These are phyloP conservation scores for Globomyces sp. DNA, from an alignment of 371 early-diverging fungal genomes.

Conservation along the genomic window DNA sequence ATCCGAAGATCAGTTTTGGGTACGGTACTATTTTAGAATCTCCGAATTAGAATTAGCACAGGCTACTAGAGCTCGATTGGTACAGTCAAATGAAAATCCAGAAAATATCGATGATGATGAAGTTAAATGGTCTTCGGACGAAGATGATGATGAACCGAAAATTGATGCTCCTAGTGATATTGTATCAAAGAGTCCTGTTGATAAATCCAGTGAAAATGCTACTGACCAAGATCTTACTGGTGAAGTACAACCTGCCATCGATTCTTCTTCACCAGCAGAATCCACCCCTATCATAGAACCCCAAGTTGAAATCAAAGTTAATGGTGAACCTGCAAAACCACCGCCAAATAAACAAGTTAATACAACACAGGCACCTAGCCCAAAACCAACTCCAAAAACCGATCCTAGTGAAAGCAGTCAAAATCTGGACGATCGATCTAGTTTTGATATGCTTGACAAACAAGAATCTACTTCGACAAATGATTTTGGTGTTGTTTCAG, in stretches of 20 bases:
- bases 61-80: slow-evolving; percentile 4
- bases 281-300: neutral
- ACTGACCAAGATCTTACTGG: neutral
- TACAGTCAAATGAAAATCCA: neutral
- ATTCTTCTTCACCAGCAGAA: neutral
- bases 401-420: too few relatives aligned
- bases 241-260: neutral
- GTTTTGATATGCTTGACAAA: slow-evolving; percentile 16
- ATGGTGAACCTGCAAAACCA: neutral
- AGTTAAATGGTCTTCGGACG: slow-evolving; percentile 14
- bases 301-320: slow-evolving; percentile 6
- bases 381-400: too few relatives aligned
- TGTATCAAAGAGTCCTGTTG: too few relatives aligned
- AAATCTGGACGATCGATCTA: slow-evolving; percentile 3
- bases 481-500: slow-evolving; percentile 11
- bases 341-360: neutral
- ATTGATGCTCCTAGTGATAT: neutral
- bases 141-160: neutral
- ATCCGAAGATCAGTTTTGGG: slow-evolving; percentile 14
- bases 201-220: neutral
- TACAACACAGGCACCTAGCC: too few relatives aligned
- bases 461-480: slow-evolving; percentile 2
- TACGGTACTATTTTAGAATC: slow-evolving; percentile 9
- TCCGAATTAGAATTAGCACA: slow-evolving; percentile 11
- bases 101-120: slow-evolving; percentile 2